A percentile compares a stretch with the other conserved stretches of the same genome.
phyloP scores from a whole-genome alignment of 1,284 basidiomycete species.

The Athelia psychrophila region DNA sequence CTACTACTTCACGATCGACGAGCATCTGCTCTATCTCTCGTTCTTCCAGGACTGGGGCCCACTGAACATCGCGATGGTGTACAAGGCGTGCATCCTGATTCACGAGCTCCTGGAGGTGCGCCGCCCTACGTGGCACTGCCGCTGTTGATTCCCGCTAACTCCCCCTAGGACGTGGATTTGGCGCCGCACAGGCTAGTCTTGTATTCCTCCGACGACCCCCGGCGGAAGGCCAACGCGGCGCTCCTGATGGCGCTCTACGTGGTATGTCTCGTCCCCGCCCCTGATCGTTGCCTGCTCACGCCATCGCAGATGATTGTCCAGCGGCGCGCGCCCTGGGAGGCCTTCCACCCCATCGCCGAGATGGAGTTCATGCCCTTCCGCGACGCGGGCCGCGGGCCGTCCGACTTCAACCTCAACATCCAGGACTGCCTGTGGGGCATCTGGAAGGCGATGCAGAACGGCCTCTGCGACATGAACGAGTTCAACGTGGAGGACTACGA shows the following conservation, averaged over 20 bases:
- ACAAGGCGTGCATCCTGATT: conserved; percentile 91
- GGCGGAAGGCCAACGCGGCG: conserved; percentile 91
- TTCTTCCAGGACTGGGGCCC: conserved; percentile 98
- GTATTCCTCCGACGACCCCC: conserved; percentile 85
- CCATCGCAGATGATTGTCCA: conserved; percentile 84
- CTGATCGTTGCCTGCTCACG: conserved; percentile 15
- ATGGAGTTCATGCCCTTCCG: conserved; percentile 94
- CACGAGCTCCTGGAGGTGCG: conserved; percentile 83
- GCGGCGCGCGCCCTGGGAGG: conserved; percentile 90
- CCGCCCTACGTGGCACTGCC: conserved; percentile 18
- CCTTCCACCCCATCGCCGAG: conserved; percentile 89
- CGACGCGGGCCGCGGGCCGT: conserved; percentile 91
- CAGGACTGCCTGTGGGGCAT: conserved; percentile 95
- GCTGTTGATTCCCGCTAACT: conserved; percentile 31
- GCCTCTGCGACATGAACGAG: conserved; percentile 88
- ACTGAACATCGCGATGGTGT: conserved; percentile 88
- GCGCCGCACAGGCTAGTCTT: conserved; percentile 76
- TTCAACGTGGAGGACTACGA: conserved; percentile 92
- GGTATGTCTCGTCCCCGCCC: conserved; percentile 42
- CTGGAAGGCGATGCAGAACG: conserved; percentile 90
- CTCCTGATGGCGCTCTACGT: conserved; percentile 90
- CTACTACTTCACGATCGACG: conserved; percentile 88
- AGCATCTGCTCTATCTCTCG: conserved; percentile 88
- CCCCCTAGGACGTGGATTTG: conserved; percentile 63
- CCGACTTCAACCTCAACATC: conserved; percentile 91